Base-by-base conservation (phyloP, 805 yeast genomes). In the Ogataea nonfermentans region DNA sequence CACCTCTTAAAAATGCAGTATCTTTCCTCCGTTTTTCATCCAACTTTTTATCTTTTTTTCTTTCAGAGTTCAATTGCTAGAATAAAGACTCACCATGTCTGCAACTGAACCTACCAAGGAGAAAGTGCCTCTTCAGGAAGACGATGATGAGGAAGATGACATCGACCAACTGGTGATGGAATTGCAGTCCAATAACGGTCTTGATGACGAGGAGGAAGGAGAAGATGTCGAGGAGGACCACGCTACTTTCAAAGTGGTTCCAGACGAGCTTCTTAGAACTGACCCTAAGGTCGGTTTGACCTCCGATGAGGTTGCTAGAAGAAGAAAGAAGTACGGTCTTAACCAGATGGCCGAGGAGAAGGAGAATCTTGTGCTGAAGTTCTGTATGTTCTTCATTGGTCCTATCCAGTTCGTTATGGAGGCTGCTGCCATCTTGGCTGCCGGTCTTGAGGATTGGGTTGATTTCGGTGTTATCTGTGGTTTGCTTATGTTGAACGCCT, bases 371-470 rank as follows among this genome's bases (percentile, higher is more conserved):
- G 52, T 86, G 46, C 70, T 86, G 53, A 87, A 87, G 76, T 86
- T 88, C 66, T 61, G 82, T 59, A 76, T 78, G 84, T 87, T 86
- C 78, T 87, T 87, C 68, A 83, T 87, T 52, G 96, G 96, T 72
- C 96, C 96, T 55, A 87, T 87, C 66, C 96, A 88, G 74, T 87
- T 88, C 81, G 95, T 87, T 63, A 87, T 87, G 96, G 95, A 87
- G 74, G 95, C 91, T 62, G 96, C 96, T 61, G 95, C 96, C 57
- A 78, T 87, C 52, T 74, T 87, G 67, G 95, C 96, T 63, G 95
- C 95, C 53, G 96, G 95, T 81, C 76, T 87, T 59, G 87, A 87
- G 73, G 96, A 90, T 74, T 89, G 96, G 96, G 96, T 89, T 63
- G 96, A 89, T 79, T 89, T 89, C 76, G 96, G 97, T 80, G 97